Evolutionary conservation across 495 filamentous ascomycete genomes (phyloP), one percentile per base, ranked within the genome.

Genomic region (Hyaloscypha variabilis): DNA sequence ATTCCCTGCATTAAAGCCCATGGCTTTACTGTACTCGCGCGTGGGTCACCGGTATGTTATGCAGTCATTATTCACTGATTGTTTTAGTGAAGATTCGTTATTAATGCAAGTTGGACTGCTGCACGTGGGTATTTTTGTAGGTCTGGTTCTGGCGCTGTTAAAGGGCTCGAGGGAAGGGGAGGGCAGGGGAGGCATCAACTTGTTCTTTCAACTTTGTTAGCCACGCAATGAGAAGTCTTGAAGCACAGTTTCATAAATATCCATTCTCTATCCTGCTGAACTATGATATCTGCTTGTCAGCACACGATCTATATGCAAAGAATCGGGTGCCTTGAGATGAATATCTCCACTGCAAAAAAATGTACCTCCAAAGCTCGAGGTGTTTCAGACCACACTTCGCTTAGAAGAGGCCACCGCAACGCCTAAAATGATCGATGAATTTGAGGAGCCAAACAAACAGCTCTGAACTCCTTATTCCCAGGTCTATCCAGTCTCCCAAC

Each of bases 301-400:
- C 57, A 28, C 49, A 13, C 58, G 11, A 52, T 24, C 19, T 52
- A 28, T n/a, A 50, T 42, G 25, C 52, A 55, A 46, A 36, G 31
- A 42, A 58, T n/a, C 31, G 51, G 46, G 30, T 28, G 30, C 21
- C 14, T 19, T 42, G 57, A 59, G 62, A 67, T 60, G 57, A 51
- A 65, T 67, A 67, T 67, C 65, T 67, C 58, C 65, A 52, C 65
- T 67, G 65, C 53, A 29, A 60, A 65, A 56, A 59, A 60, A 51
- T 31, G 39, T 39, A 19, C 26, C 60, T 25, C 24, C 60, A 21
- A 21, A 6, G n/a, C 57, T 31, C 26, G 19, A 50, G 13, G 28
- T 39, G 23, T 21, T 57, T 58, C 17, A 19, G 24, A 8, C 29
- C 53, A 57, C 23, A 30, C 24, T 39, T 19, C 53, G 23, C 34